Base-by-base conservation (phyloP, 2,329 filamentous ascomycete genomes). In the Teratosphaeria gauchensis region DNA sequence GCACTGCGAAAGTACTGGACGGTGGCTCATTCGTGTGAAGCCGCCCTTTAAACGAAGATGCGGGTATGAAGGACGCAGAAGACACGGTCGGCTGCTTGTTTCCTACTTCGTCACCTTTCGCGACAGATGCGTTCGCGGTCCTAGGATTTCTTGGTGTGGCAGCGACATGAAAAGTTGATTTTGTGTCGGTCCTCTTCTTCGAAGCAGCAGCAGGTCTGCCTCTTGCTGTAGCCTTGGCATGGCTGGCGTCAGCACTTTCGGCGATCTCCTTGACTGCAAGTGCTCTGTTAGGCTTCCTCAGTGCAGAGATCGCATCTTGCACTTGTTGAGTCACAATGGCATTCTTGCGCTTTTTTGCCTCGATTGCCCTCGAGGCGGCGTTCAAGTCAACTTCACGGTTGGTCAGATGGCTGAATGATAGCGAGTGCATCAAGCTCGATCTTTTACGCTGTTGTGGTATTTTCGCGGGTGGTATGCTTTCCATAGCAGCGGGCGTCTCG, bases 271-370 rank as follows among this genome's bases (percentile, higher is more conserved):
- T 85, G 33, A 84, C 84, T 12, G 86, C 87, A 48, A 88, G 78
- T 24, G 83, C 81, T 53, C 89, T 82, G 66, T 92, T 91, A 0
- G 89, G 89, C 72, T 86, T 90, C 70, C 88, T 86, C 51, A 92
- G 72, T 9, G 85, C 82, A 5, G 82, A 82, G 55, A 94, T 92
- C 8, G 89, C 89, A 59, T 89, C 83, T 64, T 84, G 83, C 35
- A 92, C 73, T 67, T 91, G 86, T 31, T 85, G 83, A 54, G 90
- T 84, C 1, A 90, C 80, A 24, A 82, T 74, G 2, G 84, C 85
- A 68, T 87, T 86, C 70, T 84, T 88, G 65, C 77, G 83, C 33
- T 82, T 78, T 71, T 83, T 89, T 1, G 75, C 70, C 58, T 85
- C 82, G 1, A 79, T 79, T 32, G 78, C 72, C 38, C 76, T 79